These are phyloP conservation scores for Vicia sativa DNA, from an alignment of 306 rosid genomes.

Conservation along the genomic window DNA sequence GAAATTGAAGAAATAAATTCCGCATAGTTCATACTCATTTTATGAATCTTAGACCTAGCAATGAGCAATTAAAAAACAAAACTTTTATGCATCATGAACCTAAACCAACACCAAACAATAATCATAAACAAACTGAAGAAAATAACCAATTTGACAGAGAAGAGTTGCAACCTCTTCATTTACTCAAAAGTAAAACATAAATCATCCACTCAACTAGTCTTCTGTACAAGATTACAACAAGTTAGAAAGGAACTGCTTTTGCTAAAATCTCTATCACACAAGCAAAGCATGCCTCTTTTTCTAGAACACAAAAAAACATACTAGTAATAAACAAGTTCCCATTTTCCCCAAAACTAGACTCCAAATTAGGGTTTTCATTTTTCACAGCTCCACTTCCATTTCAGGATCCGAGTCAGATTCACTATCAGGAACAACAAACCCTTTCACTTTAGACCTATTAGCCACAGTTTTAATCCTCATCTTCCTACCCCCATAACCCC, in stretches of 20 bases:
- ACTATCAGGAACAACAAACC: neutral
- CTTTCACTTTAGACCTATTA: constrained; percentile 37
- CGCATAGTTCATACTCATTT: neutral
- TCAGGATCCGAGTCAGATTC: constrained; percentile 29
- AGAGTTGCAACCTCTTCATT: neutral
- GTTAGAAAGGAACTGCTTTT: neutral
- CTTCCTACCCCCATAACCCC: constrained; percentile 35
- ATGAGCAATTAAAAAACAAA: neutral
- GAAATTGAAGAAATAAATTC: neutral
- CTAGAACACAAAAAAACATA: neutral
- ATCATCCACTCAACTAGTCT: neutral
- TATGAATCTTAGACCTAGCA: neutral
- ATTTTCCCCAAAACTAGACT: neutral
- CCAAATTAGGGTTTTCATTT: constrained; percentile 3
- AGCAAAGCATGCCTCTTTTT: neutral
- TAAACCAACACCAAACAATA: neutral
- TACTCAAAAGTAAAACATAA: neutral
- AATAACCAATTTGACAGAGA: neutral
- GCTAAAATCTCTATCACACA: neutral
- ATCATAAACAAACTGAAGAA: neutral
- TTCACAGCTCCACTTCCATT: neutral
- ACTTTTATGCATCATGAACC: neutral
- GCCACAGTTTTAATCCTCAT: constrained; percentile 49
- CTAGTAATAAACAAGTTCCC: neutral
- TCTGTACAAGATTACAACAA: neutral